A percentile compares a stretch with the other conserved stretches of the same genome.
Evolutionary conservation across 345 rosid genomes (phyloP).

Genomic region (Ceriops zippeliana): DNA sequence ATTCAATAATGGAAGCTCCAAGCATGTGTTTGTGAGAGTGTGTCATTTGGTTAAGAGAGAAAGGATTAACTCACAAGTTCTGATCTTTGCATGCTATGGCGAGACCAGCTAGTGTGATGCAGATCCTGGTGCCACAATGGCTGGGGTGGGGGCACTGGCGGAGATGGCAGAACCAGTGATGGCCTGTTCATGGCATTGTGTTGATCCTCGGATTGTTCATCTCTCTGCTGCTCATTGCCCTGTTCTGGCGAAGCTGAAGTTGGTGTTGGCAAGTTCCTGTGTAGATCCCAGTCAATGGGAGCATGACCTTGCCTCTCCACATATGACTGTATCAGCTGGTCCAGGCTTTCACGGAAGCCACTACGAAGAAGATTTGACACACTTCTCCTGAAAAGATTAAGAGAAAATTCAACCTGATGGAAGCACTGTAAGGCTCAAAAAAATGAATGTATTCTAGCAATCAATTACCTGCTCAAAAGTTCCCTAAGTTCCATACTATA

Average conservation of each 20-base stretch:
- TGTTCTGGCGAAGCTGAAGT: conserved; percentile 57
- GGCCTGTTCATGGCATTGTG: conserved; percentile 51
- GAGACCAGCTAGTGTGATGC: conserved; percentile 82
- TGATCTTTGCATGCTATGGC: conserved; percentile 81
- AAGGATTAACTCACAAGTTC: conserved; percentile 64
- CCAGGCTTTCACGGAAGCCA: conserved; percentile 98
- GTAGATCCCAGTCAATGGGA: conserved; percentile 93
- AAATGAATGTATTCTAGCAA: neutral
- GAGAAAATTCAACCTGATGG: conserved; percentile 3
- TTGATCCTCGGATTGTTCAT: conserved; percentile 56
- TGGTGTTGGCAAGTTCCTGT: conserved; percentile 60
- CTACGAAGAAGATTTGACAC: conserved; percentile 97
- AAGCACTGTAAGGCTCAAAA: neutral
- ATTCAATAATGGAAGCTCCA: too few relatives aligned
- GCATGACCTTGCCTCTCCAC: conserved; percentile 86
- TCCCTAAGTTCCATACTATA: conserved; percentile 97
- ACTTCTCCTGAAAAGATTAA: conserved; percentile 63
- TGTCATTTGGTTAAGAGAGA: neutral
- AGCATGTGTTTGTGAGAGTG: too few relatives aligned
- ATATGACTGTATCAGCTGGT: conserved; percentile 89
- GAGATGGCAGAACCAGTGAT: conserved; percentile 61
- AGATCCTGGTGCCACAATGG: conserved; percentile 94
- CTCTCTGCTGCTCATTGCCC: conserved; percentile 63
- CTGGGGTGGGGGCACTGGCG: conserved; percentile 90
- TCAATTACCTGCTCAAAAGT: conserved; percentile 81